Base-by-base conservation (phyloP, 495 filamentous ascomycete genomes). In the Aspergillus taichungensis region DNA sequence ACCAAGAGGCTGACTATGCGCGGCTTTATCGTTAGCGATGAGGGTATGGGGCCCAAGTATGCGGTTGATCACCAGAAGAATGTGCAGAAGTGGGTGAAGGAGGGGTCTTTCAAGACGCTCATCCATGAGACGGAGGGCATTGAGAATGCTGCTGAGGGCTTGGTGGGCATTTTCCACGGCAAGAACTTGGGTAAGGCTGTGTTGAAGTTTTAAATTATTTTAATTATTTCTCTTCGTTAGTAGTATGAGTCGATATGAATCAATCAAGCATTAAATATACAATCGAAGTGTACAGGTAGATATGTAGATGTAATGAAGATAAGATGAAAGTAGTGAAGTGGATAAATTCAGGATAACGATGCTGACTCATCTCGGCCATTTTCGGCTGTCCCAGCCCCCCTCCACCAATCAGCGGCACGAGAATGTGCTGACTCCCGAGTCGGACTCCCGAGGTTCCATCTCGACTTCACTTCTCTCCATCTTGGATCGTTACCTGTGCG, bases 151-250 rank as follows among this genome's bases (percentile, higher is more conserved):
- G 67, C 82, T 18, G 78, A 90, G 42, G 91, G 86, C 8, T 72
- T 95, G 36, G 51, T 95, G n/a, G 88, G 83, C n/a, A 82, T 97
- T 71, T 71, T 95, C 44, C 57, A 83, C 59, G 90, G 90, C 28
- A 81, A 88, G 65, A 97, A 97, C 69, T 85, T 87, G 70, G 90
- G 90, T 49, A 97, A 97, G 73, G 87, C 88, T 30, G 77, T 94
- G 14, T 49, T 95, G 50, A 84, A 87, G 69, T 82, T 91, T 43
- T 71, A 67, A 55, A 37, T 45, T 34, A 34, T 40, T 13, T 13
- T 37, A 14, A 13, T 37, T 9, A 34, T 34, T 34, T 34, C 9
- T 34, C 33, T 34, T 34, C 3, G 12, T n/a, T n/a, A 10, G 12
- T 34, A 34, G 5, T 34, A 34, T 34, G 9, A 34, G 33, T 34